Evolutionary conservation across 2,329 filamentous ascomycete species (phyloP), one percentile per base, ranked within the genome.

Genomic region (Alternaria gaisen): DNA sequence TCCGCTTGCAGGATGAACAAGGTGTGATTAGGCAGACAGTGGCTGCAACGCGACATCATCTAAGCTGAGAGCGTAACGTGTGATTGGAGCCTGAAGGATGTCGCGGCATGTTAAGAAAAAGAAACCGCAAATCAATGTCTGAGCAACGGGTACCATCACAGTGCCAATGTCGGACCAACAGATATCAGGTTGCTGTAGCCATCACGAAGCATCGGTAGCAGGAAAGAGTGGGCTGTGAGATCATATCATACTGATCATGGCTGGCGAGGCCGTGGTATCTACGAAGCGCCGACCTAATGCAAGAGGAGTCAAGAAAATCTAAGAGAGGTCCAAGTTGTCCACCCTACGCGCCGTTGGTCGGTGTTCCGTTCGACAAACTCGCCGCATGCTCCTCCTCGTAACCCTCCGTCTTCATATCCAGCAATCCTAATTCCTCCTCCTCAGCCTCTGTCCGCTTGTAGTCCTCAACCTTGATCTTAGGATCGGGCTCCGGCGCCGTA

Each of bases 381-480:
- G 71, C 67, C 28, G 70, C 71, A 56, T 73, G 69, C 57, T 66
- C 72, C 62, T 88, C 83, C 77, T 90, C 90, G 74, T 99, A 98
- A 0, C 88, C 89, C 78, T 98, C 94, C 0, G 89, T 88, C 85
- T 94, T 95, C 89, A 99, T 99, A 75, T 99, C 95, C 60, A 83
- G 88, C 66, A 99, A 81, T 0, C 95, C 95, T 11, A 99, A 83
- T 60, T 97, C 92, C 73, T 99, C 95, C 80, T 97, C 92, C 76
- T 99, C 95, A 77, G 97, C 92, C 0, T 90, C 88, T 0, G 94
- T 97, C 62, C 95, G 87, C 61, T 91, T 87, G 77, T 99, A 99
- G 30, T 92, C 91, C 80, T 92, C 91, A 3, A 87, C 85, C 58
- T 86, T 88, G 76, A 99, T 91, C 80, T 95, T 91, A 16, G 90